Base-by-base conservation (phyloP, 441 rosid genomes). In the Erodium texanum region DNA sequence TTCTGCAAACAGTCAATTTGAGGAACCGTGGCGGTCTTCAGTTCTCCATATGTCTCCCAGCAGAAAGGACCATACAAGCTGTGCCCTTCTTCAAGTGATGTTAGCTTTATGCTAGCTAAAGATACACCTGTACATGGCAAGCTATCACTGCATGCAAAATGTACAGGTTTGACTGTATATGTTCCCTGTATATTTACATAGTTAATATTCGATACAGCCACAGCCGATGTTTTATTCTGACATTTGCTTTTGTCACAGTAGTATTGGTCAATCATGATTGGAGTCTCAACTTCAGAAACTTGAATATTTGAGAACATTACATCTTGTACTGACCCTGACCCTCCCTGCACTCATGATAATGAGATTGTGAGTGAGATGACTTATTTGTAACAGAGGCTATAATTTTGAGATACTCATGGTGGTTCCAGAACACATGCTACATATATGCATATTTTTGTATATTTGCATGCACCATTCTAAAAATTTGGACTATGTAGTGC, bases 101-200 rank as follows among this genome's bases (percentile, higher is more conserved):
- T 84, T 45, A 94, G 84, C 79, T 92, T 78, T 56, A 94, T 83
- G 48, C 76, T 70, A 3, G 85, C 73, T 69, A 94, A 81, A 66
- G 87, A 82, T 43, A 94, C 84, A 73, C 84, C 92, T 36, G 81
- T 63, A 52, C 98, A 94, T 1, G 99, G 99, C 43, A 79, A 80
- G 73, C 74, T 81, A 75, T 94, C 96, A 20, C 99, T 94, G 72
- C 99, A 94, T 69, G 98, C 98, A 59, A 94, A 87, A 71, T 88
- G 89, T 22, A 89, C 89, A 0, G 98, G 93, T 68, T 82, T 86
- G 27, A 84, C 91, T 0, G 99, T 94, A 66, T 92, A 94, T 1
- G 99, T 92, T 19, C 99, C 99, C 77, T 84, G 77, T 10, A 94
- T 88, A 65, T 70, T 80, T 75, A 87, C 93, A 3, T 87, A 94